phyloP scores from a whole-genome alignment of 495 filamentous ascomycete species.

The Penicillium ucsense region DNA sequence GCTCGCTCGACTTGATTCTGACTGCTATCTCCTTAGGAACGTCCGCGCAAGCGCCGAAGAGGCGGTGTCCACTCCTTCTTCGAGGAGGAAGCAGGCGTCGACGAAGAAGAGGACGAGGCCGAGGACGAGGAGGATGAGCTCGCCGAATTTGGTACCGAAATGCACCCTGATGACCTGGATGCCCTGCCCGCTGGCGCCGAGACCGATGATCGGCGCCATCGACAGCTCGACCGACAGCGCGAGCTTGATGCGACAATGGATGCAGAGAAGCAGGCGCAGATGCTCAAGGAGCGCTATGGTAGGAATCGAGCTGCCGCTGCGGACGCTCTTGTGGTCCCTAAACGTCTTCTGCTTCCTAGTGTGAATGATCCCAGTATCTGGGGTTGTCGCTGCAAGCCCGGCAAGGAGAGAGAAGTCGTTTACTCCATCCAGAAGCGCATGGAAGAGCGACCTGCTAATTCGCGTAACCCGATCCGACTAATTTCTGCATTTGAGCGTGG shows the following conservation, averaged over 20 bases:
- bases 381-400: slow-evolving; percentile 85
- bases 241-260: slow-evolving; percentile 78
- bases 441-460: slow-evolving; percentile 58
- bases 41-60: slow-evolving; percentile 67
- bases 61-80: slow-evolving; percentile 71
- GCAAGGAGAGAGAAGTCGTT: slow-evolving; percentile 88
- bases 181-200: slow-evolving; percentile 72
- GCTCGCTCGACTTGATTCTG: not conserved
- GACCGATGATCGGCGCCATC: slow-evolving; percentile 81
- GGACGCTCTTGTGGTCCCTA: slow-evolving; percentile 63
- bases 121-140: slow-evolving; percentile 82
- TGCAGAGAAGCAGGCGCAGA: slow-evolving; percentile 84
- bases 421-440: slow-evolving; percentile 79
- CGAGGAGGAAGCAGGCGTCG: slow-evolving; percentile 94
- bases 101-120: slow-evolving; percentile 86
- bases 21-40: slow-evolving; percentile 40
- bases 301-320: slow-evolving; percentile 47
- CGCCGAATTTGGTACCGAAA: slow-evolving; percentile 77
- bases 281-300: slow-evolving; percentile 76
- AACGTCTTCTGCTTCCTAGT: slow-evolving; percentile 79
- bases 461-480: slow-evolving; percentile 67
- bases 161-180: slow-evolving; percentile 80
- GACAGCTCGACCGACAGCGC: slow-evolving; percentile 86
- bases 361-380: slow-evolving; percentile 95
- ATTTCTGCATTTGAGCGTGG: slow-evolving; percentile 85